Percentiles rank a stretch among this genome's conserved stretches.
These are phyloP conservation scores for Postia placenta DNA, from an alignment of 768 basidiomycete species.

Conservation along the genomic window DNA sequence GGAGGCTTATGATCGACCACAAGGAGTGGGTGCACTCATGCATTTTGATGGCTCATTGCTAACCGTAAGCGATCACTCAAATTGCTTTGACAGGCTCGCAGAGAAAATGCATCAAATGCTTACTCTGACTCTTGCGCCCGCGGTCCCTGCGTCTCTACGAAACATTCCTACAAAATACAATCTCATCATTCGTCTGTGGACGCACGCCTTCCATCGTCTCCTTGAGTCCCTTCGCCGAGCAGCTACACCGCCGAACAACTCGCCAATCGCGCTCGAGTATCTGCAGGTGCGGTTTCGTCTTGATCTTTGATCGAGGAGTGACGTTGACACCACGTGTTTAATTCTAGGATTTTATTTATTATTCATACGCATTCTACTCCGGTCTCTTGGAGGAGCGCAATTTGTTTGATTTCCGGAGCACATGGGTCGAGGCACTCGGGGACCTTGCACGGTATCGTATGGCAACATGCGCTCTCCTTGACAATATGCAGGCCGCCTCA, in stretches of 20 bases:
- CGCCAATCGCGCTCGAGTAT: conserved; percentile 75
- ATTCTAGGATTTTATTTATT: conserved; percentile 76
- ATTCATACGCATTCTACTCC: conserved; percentile 92
- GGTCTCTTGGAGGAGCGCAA: conserved; percentile 78
- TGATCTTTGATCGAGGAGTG: not conserved
- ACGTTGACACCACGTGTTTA: not conserved
- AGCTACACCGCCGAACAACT: conserved; percentile 45
- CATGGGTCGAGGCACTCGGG: conserved; percentile 96
- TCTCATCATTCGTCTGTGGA: conserved; percentile 92
- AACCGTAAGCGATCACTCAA: not conserved
- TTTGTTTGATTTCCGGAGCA: conserved; percentile 62
- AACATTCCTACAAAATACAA: conserved; percentile 93
- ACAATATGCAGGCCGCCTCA: conserved; percentile 31
- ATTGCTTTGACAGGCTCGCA: conserved; percentile 55
- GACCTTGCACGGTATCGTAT: conserved; percentile 94
- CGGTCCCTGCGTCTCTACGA: conserved; percentile 82
- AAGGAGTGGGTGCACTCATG: conserved; percentile 57
- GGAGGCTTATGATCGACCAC: conserved; percentile 67
- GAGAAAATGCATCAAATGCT: conserved; percentile 89
- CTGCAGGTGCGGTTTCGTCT: conserved; percentile 44
- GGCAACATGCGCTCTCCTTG: conserved; percentile 87
- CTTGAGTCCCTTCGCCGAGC: conserved; percentile 88
- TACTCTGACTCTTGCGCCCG: conserved; percentile 77
- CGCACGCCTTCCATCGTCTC: conserved; percentile 82
- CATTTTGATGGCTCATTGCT: not conserved